These are phyloP conservation scores for Lasiodiplodia sp. DNA, from an alignment of 2,329 filamentous ascomycete genomes.

Conservation along the genomic window DNA sequence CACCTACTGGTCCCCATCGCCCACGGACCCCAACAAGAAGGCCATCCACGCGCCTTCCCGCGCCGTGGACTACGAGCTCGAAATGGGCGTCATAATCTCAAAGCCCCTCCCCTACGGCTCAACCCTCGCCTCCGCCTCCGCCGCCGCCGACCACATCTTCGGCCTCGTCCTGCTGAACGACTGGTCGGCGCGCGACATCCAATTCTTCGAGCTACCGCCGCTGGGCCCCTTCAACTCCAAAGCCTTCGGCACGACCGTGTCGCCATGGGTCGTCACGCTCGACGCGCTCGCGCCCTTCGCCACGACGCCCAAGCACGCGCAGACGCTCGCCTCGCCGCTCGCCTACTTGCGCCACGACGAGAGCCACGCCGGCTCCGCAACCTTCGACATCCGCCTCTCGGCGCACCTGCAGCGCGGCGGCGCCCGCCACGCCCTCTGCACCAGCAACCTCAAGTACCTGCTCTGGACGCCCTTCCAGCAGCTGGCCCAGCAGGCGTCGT, in stretches of 20 bases:
- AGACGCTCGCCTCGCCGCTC: constrained; percentile 30
- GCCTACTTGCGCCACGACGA: constrained; percentile 38
- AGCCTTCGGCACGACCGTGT: constrained; percentile 65
- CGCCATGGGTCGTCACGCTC: constrained; percentile 67
- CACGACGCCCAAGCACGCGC: constrained; percentile 33
- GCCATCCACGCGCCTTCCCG: constrained; percentile 56
- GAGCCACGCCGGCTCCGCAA: constrained; percentile 27
- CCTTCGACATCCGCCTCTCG: constrained; percentile 39
- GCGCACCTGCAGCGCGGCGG: constrained; percentile 37
- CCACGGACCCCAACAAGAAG: constrained; percentile 52
- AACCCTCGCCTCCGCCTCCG: constrained; percentile 49
- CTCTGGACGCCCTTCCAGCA: constrained; percentile 58
- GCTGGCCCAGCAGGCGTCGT: constrained; percentile 52
- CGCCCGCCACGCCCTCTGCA: constrained; percentile 36
- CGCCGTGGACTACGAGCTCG: constrained; percentile 59
- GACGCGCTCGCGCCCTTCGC: constrained; percentile 60
- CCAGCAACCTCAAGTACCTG: constrained; percentile 46
- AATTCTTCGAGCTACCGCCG: constrained; percentile 66
- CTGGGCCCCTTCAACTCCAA: constrained; percentile 69
- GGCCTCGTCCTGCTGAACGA: constrained; percentile 70
- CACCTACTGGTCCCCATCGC: constrained; percentile 32
- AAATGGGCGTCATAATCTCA: constrained; percentile 56
- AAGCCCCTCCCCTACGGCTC: constrained; percentile 50
- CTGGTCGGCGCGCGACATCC: constrained; percentile 69
- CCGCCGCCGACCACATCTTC: constrained; percentile 64